These are phyloP conservation scores for Remersonia thermophila DNA, from an alignment of 2,329 filamentous ascomycete species.

Conservation along the genomic window DNA sequence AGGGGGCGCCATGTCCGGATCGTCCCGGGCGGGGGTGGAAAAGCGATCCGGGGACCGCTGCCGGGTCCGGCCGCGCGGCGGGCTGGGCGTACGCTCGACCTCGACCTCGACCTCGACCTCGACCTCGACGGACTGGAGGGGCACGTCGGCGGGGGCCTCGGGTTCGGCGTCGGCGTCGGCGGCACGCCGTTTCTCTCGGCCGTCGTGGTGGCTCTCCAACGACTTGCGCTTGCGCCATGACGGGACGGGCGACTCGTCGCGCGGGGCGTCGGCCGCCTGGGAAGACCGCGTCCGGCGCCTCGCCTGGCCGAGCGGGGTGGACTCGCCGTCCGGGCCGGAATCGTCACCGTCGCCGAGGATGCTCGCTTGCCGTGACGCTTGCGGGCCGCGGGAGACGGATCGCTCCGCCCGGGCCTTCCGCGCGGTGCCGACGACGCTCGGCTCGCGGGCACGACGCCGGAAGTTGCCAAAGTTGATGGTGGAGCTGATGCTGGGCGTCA, in stretches of 20 bases:
- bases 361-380: constrained; percentile 11
- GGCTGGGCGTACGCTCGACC: constrained; percentile 10
- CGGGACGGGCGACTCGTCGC: constrained; percentile 9
- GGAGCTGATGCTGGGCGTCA: constrained; percentile 36
- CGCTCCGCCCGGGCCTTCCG: constrained; percentile 26
- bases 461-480: constrained; percentile 46
- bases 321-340: constrained; percentile 20
- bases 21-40: constrained; percentile 27
- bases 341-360: constrained; percentile 17
- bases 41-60: constrained; percentile 4
- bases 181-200: constrained; percentile 22
- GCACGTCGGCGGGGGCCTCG: constrained; percentile 3
- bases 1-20: constrained; percentile 42
- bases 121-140: constrained; percentile 4
- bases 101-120: constrained; percentile 18
- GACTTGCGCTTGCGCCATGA: constrained; percentile 45
- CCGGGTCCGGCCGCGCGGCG: constrained; percentile 3
- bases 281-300: constrained; percentile 12
- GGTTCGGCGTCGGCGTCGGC: constrained; percentile 6
- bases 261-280: not conserved
- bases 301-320: constrained; percentile 15
- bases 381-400: constrained; percentile 15
- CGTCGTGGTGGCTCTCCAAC: constrained; percentile 29
- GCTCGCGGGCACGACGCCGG: constrained; percentile 44
- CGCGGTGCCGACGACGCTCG: constrained; percentile 46